Percentiles rank a stretch among this genome's conserved stretches.
These are phyloP conservation scores for Rhododendron ferrugineum DNA, from an alignment of 148 eudicot species.

Conservation along the genomic window DNA sequence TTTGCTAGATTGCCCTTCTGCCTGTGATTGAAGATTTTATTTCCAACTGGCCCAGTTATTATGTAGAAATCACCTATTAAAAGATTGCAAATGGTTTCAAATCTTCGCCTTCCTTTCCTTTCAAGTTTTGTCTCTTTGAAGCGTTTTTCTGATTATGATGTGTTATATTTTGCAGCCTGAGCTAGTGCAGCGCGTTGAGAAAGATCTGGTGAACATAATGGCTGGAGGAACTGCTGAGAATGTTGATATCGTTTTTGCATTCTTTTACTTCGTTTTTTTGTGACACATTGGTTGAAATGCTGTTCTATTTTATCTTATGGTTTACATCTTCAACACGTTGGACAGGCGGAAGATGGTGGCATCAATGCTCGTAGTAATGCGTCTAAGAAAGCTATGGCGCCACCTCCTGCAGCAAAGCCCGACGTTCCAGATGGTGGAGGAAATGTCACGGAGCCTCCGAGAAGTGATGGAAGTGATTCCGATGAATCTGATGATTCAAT, in stretches of 20 bases:
- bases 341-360: conserved; percentile 27
- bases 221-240: conserved; percentile 68
- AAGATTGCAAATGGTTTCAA: not conserved
- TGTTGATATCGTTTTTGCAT: conserved; percentile 54
- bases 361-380: conserved; percentile 31
- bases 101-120: not conserved
- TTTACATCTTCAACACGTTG: conserved; percentile 49
- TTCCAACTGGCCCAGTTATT: not conserved
- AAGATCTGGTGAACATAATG: conserved; percentile 75
- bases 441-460: conserved; percentile 44
- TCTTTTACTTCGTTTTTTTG: conserved; percentile 20
- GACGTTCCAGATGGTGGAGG: conserved; percentile 41
- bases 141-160: conserved; percentile 1
- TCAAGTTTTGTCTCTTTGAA: not conserved
- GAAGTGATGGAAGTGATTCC: conserved; percentile 58
- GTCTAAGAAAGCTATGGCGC: conserved; percentile 49
- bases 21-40: too few relatives aligned
- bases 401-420: conserved; percentile 51
- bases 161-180: conserved; percentile 66
- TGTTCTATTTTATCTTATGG: not conserved
- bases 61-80: not conserved
- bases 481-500: conserved; percentile 81
- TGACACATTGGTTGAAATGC: conserved; percentile 19
- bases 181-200: conserved; percentile 82
- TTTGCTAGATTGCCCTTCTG: too few relatives aligned